A percentile compares a stretch with the other conserved stretches of the same genome.
Conservation (phyloP, 768 basidiomycete species). For the Tylopilus sp. region DNA sequence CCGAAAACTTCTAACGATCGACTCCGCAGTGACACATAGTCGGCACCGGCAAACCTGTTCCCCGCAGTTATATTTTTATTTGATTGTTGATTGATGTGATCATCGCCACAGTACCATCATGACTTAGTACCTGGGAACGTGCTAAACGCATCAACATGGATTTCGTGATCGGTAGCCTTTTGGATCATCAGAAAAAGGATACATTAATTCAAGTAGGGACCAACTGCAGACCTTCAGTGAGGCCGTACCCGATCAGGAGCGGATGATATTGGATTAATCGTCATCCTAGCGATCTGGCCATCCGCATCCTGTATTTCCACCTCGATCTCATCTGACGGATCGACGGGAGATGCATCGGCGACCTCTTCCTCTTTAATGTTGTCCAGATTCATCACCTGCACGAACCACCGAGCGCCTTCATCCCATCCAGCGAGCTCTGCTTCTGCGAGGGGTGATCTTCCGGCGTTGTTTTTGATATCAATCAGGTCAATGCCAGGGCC, state of each 20-base stretch:
- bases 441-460: conserved; percentile 75
- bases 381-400: conserved; percentile 75
- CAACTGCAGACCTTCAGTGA: neutral
- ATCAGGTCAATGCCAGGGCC: conserved; percentile 69
- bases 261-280: conserved; percentile 27
- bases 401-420: conserved; percentile 81
- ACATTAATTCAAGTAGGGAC: neutral
- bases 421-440: conserved; percentile 80
- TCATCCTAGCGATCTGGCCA: conserved; percentile 65
- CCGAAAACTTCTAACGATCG: neutral
- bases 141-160: neutral
- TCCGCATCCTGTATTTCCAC: conserved; percentile 73
- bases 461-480: conserved; percentile 71
- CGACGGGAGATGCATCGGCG: conserved; percentile 19
- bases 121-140: neutral
- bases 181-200: neutral
- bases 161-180: neutral
- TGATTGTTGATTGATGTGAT: neutral
- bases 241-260: neutral
- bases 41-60: neutral
- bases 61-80: neutral
- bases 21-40: neutral
- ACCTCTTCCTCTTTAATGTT: conserved; percentile 37
- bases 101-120: neutral
- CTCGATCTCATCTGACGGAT: conserved; percentile 45